Percentiles rank a stretch among this genome's conserved stretches.
Evolutionary conservation across 2,329 filamentous ascomycete genomes (phyloP).

Genomic region (Lachnellula willkommii): DNA sequence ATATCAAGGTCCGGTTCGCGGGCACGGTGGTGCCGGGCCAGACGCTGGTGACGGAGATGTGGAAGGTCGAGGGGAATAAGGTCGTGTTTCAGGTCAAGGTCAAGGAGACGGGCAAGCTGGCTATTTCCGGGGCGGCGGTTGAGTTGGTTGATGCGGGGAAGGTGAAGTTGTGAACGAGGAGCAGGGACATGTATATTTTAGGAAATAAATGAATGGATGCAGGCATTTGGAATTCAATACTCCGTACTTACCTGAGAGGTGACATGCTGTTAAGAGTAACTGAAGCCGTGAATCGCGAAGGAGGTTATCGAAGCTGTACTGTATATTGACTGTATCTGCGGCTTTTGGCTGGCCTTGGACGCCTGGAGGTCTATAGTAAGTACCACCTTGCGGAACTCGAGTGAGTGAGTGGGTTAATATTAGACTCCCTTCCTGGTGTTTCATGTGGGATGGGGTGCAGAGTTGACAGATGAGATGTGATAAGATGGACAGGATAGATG

Average conservation of each 20-base stretch:
- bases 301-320: too few species aligned
- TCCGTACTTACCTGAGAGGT: not conserved
- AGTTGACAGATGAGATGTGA: too few species aligned
- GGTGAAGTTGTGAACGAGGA: constrained; percentile 14
- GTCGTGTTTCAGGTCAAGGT: constrained; percentile 84
- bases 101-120: constrained; percentile 87
- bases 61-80: constrained; percentile 69
- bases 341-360: too few species aligned
- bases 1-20: constrained; percentile 88
- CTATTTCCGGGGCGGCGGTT: constrained; percentile 73
- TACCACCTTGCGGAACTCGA: too few species aligned
- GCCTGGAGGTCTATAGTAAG: too few species aligned
- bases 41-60: constrained; percentile 91
- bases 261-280: too few species aligned
- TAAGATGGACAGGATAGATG: too few species aligned
- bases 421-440: too few species aligned
- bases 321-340: too few species aligned
- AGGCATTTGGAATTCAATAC: not conserved
- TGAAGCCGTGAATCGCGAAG: too few species aligned
- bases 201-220: not conserved
- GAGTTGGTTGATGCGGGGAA: constrained; percentile 52
- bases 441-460: too few species aligned
- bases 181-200: not conserved
- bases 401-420: too few species aligned
- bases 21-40: constrained; percentile 80